A percentile compares a stretch with the other conserved stretches of the same genome.
These are phyloP conservation scores for Plectosphaerella cucumerina DNA, from an alignment of 2,329 filamentous ascomycete species.

Conservation along the genomic window DNA sequence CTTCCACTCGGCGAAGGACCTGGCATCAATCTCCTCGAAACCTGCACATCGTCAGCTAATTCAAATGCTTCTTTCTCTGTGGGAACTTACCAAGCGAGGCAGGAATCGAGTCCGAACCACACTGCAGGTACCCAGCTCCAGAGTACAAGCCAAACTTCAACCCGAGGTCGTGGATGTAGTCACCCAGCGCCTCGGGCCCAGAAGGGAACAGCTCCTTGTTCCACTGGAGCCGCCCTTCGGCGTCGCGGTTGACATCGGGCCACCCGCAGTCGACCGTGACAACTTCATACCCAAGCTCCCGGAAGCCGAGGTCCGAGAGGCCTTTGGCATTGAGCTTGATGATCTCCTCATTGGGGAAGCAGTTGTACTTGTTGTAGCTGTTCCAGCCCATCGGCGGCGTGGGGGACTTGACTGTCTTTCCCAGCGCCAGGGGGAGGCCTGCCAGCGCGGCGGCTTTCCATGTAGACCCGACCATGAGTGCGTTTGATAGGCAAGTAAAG, in stretches of 20 bases:
- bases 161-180: slow-evolving; percentile 43
- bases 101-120: slow-evolving; percentile 34
- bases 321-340: slow-evolving; percentile 49
- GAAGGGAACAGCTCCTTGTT: slow-evolving; percentile 46
- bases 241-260: slow-evolving; percentile 34
- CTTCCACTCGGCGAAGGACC: slow-evolving; percentile 36
- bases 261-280: slow-evolving; percentile 59
- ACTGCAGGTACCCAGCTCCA: slow-evolving; percentile 40
- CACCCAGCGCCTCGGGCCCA: slow-evolving; percentile 41
- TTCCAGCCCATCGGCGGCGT: slow-evolving; percentile 52
- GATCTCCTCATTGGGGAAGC: slow-evolving; percentile 41
- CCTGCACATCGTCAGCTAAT: slow-evolving; percentile 18
- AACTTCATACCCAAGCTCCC: slow-evolving; percentile 48
- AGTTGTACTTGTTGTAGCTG: slow-evolving; percentile 53
- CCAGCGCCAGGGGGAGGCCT: background rate
- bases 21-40: slow-evolving; percentile 35
- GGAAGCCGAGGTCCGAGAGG: slow-evolving; percentile 46
- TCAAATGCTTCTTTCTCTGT: background rate
- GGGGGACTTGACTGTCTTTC: slow-evolving; percentile 16
- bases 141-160: slow-evolving; percentile 53
- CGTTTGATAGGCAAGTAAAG: no score
- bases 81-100: slow-evolving; percentile 34
- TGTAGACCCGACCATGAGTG: no score
- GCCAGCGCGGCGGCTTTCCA: background rate
- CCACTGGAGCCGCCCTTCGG: slow-evolving; percentile 43